A percentile compares a stretch with the other conserved stretches of the same genome.
Conservation (phyloP, 2,329 filamentous ascomycete genomes). For the Blastomyces gilchristii region DNA sequence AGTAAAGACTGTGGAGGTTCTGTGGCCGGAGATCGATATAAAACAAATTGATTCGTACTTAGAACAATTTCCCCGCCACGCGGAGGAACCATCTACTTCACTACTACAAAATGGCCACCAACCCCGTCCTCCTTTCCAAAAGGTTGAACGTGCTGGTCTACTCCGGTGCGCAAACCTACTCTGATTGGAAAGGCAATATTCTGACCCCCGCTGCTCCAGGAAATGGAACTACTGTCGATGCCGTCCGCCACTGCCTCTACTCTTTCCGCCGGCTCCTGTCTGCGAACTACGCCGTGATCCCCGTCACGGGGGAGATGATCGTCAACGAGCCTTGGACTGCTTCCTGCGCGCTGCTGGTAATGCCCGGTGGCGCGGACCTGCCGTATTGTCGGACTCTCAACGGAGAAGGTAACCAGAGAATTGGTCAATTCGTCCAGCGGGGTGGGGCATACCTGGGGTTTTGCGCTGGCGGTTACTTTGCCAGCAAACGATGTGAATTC, state of each 20-base stretch:
- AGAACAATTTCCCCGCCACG: slow-evolving; percentile 1
- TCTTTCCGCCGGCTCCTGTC: slow-evolving; percentile 76
- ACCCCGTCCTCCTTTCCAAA: slow-evolving; percentile 47
- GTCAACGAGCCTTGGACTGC: slow-evolving; percentile 85
- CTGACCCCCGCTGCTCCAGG: slow-evolving; percentile 43
- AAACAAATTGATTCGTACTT: no score
- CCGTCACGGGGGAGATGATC: slow-evolving; percentile 65
- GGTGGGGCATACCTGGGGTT: slow-evolving; percentile 84
- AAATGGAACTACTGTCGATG: slow-evolving; percentile 74
- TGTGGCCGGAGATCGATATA: background rate
- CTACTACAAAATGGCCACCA: slow-evolving; percentile 21
- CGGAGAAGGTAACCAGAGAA: slow-evolving; percentile 74
- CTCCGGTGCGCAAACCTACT: slow-evolving; percentile 50
- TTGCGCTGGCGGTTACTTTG: slow-evolving; percentile 93
- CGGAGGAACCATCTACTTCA: background rate
- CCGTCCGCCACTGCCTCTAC: slow-evolving; percentile 80
- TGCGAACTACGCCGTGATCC: slow-evolving; percentile 85
- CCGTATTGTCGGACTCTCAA: slow-evolving; percentile 84
- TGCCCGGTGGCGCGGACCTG: slow-evolving; percentile 89
- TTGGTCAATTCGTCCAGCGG: slow-evolving; percentile 71
- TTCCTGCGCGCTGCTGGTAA: slow-evolving; percentile 77
- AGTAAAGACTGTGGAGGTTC: background rate
- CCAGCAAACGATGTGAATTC: slow-evolving; percentile 71
- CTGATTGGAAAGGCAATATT: slow-evolving; percentile 21
- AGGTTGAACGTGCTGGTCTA: slow-evolving; percentile 90